These are phyloP conservation scores for Thermochaetoides dissita DNA, from an alignment of 2,329 filamentous ascomycete species.

Conservation along the genomic window DNA sequence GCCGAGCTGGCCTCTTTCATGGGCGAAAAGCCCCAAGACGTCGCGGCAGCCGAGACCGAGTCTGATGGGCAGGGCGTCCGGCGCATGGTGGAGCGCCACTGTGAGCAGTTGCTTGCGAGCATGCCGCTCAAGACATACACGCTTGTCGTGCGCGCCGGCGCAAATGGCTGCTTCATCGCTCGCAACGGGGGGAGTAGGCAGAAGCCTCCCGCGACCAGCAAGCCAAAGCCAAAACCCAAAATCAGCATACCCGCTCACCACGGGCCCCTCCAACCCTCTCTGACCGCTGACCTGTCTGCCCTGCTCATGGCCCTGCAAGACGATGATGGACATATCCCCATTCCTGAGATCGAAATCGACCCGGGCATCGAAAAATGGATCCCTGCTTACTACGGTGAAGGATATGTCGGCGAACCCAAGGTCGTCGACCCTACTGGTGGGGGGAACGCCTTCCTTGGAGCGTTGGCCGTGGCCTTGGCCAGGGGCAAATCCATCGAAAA, in stretches of 20 bases:
- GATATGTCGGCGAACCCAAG: conserved; percentile 19
- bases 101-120: conserved; percentile 47
- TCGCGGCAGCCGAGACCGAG: conserved; percentile 38
- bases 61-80: conserved; percentile 34
- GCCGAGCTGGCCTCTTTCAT: conserved; percentile 80
- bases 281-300: conserved; percentile 40
- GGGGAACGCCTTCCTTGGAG: conserved; percentile 73
- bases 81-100: conserved; percentile 40
- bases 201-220: conserved; percentile 9
- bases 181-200: conserved; percentile 34
- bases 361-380: conserved; percentile 25
- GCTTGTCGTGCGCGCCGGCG: conserved; percentile 57
- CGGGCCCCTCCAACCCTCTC: conserved; percentile 39
- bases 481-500: conserved; percentile 49
- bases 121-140: conserved; percentile 53
- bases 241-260: background rate
- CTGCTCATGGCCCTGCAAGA: conserved; percentile 46
- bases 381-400: conserved; percentile 11
- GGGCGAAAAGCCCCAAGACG: conserved; percentile 28
- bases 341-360: conserved; percentile 47
- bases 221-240: conserved; percentile 24
- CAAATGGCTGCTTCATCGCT: conserved; percentile 56
- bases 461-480: conserved; percentile 43
- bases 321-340: conserved; percentile 35
- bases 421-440: conserved; percentile 91